phyloP scores from a whole-genome alignment of 1,139 yeast species.

The Petasospora rhodanensis region DNA sequence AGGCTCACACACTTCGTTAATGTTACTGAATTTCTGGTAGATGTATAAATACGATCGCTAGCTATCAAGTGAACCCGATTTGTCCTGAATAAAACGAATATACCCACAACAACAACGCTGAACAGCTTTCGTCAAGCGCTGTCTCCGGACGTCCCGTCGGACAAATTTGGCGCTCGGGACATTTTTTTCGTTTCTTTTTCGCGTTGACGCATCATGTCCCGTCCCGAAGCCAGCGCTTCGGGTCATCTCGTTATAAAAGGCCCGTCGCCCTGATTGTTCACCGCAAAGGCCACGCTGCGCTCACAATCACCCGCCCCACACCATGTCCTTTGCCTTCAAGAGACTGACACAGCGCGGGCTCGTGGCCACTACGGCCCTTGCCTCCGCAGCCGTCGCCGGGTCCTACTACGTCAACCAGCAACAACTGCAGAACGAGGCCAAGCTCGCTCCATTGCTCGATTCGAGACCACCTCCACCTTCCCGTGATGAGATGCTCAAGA shows the following conservation, averaged over 20 bases:
- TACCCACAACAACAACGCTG: background rate
- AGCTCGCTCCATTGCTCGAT: slow-evolving; percentile 22
- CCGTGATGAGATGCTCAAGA: slow-evolving; percentile 35
- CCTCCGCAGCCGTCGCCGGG: slow-evolving; percentile 20
- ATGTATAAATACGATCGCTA: no score
- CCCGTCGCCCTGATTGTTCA: no score
- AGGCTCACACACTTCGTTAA: no score
- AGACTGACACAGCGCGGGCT: slow-evolving; percentile 23
- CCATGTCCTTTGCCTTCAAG: slow-evolving; percentile 25
- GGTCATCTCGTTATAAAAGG: slow-evolving; percentile 1
- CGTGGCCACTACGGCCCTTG: slow-evolving; percentile 20
- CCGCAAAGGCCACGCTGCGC: no score
- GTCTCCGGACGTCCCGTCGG: slow-evolving; percentile 2
- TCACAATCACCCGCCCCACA: no score
- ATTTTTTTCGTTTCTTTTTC: slow-evolving; percentile 1
- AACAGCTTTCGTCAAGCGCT: background rate
- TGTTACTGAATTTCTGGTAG: no score
- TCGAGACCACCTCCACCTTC: slow-evolving; percentile 33
- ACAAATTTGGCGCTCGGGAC: slow-evolving; percentile 1
- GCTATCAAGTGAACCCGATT: no score
- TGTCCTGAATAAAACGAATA: no score
- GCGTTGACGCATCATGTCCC: background rate
- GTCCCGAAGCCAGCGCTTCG: no score
- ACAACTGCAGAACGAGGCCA: slow-evolving; percentile 18
- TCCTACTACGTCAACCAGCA: slow-evolving; percentile 12